These are phyloP conservation scores for Apiosordaria backusii DNA, from an alignment of 495 filamentous ascomycete species.

Conservation along the genomic window DNA sequence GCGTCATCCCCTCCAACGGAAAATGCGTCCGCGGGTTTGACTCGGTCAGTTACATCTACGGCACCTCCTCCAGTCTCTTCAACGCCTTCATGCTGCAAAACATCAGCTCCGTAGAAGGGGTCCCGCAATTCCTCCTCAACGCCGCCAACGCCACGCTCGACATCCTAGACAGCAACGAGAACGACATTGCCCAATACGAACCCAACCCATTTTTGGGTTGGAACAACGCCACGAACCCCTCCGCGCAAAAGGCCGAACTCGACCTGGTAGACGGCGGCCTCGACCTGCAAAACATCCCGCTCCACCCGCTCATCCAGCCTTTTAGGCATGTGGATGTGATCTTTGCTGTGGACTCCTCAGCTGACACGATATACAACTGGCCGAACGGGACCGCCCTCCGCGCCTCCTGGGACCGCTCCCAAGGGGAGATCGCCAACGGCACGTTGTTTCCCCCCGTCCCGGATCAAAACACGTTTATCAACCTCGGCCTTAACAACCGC, in stretches of 20 bases:
- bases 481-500: constrained; percentile 75
- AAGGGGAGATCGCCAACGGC: constrained; percentile 65
- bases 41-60: constrained; percentile 81
- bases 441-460: constrained; percentile 82
- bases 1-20: constrained; percentile 54
- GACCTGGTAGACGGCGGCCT: constrained; percentile 85
- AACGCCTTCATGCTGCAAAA: constrained; percentile 67
- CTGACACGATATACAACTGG: constrained; percentile 73
- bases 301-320: constrained; percentile 82
- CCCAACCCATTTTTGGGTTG: constrained; percentile 84
- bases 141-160: constrained; percentile 55
- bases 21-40: constrained; percentile 78
- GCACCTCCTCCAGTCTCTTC: constrained; percentile 88
- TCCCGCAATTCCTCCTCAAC: constrained; percentile 52
- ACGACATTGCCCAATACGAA: constrained; percentile 78
- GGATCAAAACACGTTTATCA: constrained; percentile 80
- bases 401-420: constrained; percentile 75
- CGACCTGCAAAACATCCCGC: constrained; percentile 83
- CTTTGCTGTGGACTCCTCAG: constrained; percentile 84
- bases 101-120: constrained; percentile 37
- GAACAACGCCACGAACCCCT: constrained; percentile 60
- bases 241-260: constrained; percentile 52
- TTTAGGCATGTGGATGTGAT: constrained; percentile 78
- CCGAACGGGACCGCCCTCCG: constrained; percentile 84
- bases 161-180: constrained; percentile 49